Base-by-base conservation (phyloP, 768 basidiomycete species). In the Gloeopeniophorella convolvens region DNA sequence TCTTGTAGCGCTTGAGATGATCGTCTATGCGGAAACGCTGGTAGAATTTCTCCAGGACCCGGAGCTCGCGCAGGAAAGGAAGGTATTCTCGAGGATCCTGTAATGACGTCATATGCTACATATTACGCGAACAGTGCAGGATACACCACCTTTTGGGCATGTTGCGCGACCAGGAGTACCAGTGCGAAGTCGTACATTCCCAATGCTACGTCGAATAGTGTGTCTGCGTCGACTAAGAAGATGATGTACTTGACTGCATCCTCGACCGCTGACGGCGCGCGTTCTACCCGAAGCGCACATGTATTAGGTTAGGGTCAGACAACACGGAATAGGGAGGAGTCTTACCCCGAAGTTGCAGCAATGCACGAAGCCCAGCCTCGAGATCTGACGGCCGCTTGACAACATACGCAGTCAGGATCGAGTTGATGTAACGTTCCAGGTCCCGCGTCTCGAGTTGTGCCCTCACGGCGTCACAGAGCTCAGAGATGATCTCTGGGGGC, bases 131-230 rank as follows among this genome's bases (percentile, higher is more conserved):
- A 44, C 20, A 20, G 16, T 7, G 24, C 10, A 20, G n/a, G 28
- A 26, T 15, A 7, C 11, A 23, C n/a, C 30, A 92, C 94, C 79
- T 95, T 96, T 65, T 98, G 94, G 40, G 95, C 88, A 61, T 96
- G 86, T 63, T 98, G 96, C 1, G 96, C 94, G 34, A 99, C 80
- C 84, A 98, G 85, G 20, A 98, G 72, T 6, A 97, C 95, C 15
- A 99, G 72, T 24, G 89, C 83, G 70, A 98, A 98, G 67, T 99
- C 93, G 62, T 99, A 99, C 93, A 98, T 98, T 16, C 96, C 96
- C 27, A 99, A 76, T 1, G 96, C 96, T 10, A 89, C 87, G 64
- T 98, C 83, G 68, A 95, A 98, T 4, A 99, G 75, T 37, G 75
- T 74, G 60, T 98, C 82, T 0, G 92, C 92, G 58, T 98, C 91